Evolutionary conservation across 768 basidiomycete species (phyloP).

Genomic region (Ramaria sp.): DNA sequence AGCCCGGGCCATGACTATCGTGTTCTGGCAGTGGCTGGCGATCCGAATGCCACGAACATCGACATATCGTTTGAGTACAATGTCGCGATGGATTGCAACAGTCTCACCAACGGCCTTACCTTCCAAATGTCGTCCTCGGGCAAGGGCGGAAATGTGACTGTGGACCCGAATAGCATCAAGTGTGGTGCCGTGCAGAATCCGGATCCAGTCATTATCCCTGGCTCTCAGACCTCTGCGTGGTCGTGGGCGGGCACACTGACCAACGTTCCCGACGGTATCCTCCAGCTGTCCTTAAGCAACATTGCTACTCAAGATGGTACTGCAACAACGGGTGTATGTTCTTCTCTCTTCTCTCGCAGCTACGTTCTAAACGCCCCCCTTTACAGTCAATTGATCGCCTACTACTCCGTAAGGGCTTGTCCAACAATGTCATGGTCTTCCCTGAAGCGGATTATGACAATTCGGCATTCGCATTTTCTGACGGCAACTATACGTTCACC

Average conservation of each 20-base stretch:
- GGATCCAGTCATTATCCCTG: slow-evolving; percentile 39
- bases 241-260: slow-evolving; percentile 65
- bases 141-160: slow-evolving; percentile 42
- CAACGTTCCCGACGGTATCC: slow-evolving; percentile 74
- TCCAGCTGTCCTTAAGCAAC: slow-evolving; percentile 59
- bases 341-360: slow-evolving; percentile 6
- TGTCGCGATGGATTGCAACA: slow-evolving; percentile 58
- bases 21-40: slow-evolving; percentile 35
- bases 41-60: slow-evolving; percentile 44
- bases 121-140: slow-evolving; percentile 65
- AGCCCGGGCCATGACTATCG: slow-evolving; percentile 82
- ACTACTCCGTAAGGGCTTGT: slow-evolving; percentile 66
- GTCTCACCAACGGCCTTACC: slow-evolving; percentile 50
- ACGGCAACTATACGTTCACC: slow-evolving; percentile 58
- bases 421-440: slow-evolving; percentile 79
- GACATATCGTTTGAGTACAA: slow-evolving; percentile 76
- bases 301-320: slow-evolving; percentile 32
- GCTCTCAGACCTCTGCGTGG: slow-evolving; percentile 50
- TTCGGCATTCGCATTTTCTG: slow-evolving; percentile 21
- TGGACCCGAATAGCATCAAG: slow-evolving; percentile 30
- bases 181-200: slow-evolving; percentile 44
- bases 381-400: slow-evolving; percentile 63
- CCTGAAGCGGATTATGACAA: slow-evolving; percentile 70
- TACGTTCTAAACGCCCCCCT: slow-evolving; percentile 6
- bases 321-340: slow-evolving; percentile 47